Base-by-base conservation (phyloP, 148 eudicot species). In the Vaccinium corymbosum region DNA sequence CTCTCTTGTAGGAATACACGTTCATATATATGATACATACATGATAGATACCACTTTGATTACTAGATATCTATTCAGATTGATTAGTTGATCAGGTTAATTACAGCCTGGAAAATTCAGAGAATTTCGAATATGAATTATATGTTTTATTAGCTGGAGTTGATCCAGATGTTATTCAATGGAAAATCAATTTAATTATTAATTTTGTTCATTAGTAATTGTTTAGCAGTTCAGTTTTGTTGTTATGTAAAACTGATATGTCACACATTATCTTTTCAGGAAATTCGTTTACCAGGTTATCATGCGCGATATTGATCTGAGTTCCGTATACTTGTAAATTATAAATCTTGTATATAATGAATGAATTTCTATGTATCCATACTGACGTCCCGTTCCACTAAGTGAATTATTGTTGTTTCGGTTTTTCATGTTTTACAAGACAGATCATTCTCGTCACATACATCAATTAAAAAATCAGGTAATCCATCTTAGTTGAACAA, bases 51-150 rank as follows among this genome's bases (percentile, higher is more conserved):
- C 50, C 76, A 38, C 76, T 72, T 38, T 72, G 50, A 38, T 35
- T 72, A 72, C 7, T 35, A 13, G 50, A 32, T 16, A 32, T 16
- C 13, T 29, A 15, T 32, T 29, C 2, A 6, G 35, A 13, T 71
- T 35, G 48, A 25, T 68, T 29, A 32, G 75, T 27, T 32, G 17
- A 14, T 32, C 32, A 70, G 38, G 17, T 70, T 70, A 29, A 70
- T 70, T 25, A 11, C 15, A 42, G 16, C 12, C n/a, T 16, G 50
- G 49, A 5, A 12, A 35, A 35, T 72, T 35, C 49, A 72, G 50
- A 72, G 46, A 72, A 72, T 17, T 72, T 72, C 71, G n/a, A 50
- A 72, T 72, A 22, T 72, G 76, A 38, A 72, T 72, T 17, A 35
- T 16, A 2, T 49, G 46, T 38, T 71, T 71, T 7, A 13, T 38